Evolutionary conservation across 73 alveolate species (phyloP), one percentile per base, ranked within the genome.

Genomic region (Uronychia binucleata): DNA sequence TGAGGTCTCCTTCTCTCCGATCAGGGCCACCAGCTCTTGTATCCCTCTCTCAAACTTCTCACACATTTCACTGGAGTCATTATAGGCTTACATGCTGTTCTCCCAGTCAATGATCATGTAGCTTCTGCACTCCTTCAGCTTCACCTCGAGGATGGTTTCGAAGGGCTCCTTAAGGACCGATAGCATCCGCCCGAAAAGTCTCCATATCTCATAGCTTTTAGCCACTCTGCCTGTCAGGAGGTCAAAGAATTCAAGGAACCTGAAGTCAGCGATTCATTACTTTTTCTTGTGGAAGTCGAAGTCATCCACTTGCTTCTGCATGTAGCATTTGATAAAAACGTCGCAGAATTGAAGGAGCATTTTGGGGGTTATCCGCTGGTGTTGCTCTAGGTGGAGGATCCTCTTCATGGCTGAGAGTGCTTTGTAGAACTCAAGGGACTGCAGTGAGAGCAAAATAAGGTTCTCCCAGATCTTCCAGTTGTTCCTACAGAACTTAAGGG

Each of bases 381-480:
- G 67, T 82, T 79, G 77, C 8, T 85, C 87, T 33, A 77, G 19
- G 25, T 75, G 26, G 34, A 90, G 28, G 32, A 90, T 75, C 59
- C 85, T 87, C 58, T 77, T 79, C 0, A 85, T 58, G 1, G 90
- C 91, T 1, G 81, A 29, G 33, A 90, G 77, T 5, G 90, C 95
- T 86, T 92, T 94, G 33, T 58, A 87, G 77, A 97, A 94, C 77
- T 96, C 91, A 83, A 89, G 81, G 79, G 93, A 86, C 81, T 96
- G 95, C 13, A 98, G 77, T 80, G 96, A 84, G 30, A 97, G 81
- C 59, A 92, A 93, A 74, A 98, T 87, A 77, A 94, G 87, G 87
- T 98, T 98, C 86, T 96, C 99, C 95, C 98, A 92, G 34, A 98
- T 93, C 87, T 96, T 96, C 99, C 99, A 98, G 91, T 90, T 97